phyloP scores from a whole-genome alignment of 139 green algal genomes.

The Micromonas pusilla region DNA sequence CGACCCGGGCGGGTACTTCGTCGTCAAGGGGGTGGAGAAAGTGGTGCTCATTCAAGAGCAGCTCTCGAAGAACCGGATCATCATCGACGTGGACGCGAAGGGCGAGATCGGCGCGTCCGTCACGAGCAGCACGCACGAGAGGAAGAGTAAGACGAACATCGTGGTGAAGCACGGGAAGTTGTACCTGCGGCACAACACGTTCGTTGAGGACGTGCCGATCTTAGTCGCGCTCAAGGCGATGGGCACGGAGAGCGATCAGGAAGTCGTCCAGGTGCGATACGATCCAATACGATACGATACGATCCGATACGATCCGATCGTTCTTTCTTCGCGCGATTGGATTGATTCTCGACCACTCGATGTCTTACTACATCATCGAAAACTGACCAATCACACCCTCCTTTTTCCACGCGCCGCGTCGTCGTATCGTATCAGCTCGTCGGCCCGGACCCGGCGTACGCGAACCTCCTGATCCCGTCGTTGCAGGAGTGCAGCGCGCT shows the following conservation, averaged over 20 bases:
- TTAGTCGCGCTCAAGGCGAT: conserved; percentile 88
- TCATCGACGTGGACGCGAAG: conserved; percentile 82
- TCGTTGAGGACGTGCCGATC: conserved; percentile 78
- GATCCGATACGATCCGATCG: conserved; percentile 20
- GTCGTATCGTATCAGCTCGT: too few relatives aligned
- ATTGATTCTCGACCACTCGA: too few relatives aligned
- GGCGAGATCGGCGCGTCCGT: conserved; percentile 49
- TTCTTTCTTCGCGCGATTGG: conserved; percentile 1
- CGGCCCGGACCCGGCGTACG: conserved; percentile 34
- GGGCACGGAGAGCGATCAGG: conserved; percentile 89
- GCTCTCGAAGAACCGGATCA: conserved; percentile 97
- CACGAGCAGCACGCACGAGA: conserved; percentile 87
- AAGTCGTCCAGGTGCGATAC: conserved; percentile 59
- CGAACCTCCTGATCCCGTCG: conserved; percentile 50
- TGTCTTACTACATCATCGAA: too few relatives aligned
- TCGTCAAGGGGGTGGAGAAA: conserved; percentile 84
- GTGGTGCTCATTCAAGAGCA: conserved; percentile 99
- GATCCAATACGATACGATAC: too few relatives aligned
- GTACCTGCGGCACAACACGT: conserved; percentile 91
- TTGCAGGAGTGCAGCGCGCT: conserved; percentile 69
- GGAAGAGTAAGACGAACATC: conserved; percentile 96
- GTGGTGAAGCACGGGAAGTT: conserved; percentile 73
- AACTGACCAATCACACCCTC: too few relatives aligned
- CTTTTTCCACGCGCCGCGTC: too few relatives aligned
- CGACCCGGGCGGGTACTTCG: conserved; percentile 97